A percentile compares a stretch with the other conserved stretches of the same genome.
These are phyloP conservation scores for Conticribra weissflogii DNA, from an alignment of 108 stramenopile species.

Conservation along the genomic window DNA sequence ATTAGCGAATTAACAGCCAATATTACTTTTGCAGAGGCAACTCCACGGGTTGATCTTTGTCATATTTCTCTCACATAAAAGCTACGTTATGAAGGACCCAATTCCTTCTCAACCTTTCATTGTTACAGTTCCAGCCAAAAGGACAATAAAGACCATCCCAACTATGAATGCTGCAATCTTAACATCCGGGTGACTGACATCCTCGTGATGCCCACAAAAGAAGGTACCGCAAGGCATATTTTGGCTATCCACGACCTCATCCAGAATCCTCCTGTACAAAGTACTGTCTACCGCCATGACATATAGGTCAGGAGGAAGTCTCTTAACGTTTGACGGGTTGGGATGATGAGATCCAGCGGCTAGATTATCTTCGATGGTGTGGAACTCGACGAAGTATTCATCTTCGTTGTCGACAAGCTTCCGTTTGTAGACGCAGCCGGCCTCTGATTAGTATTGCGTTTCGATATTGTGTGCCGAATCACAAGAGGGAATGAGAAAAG, in stretches of 20 bases:
- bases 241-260: conserved; percentile 65
- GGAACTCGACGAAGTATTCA: conserved; percentile 41
- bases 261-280: conserved; percentile 69
- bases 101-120: neutral
- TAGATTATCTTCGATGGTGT: conserved; percentile 36
- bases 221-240: conserved; percentile 83
- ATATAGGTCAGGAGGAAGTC: conserved; percentile 58
- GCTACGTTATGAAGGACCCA: too few relatives aligned
- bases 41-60: neutral
- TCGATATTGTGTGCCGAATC: neutral
- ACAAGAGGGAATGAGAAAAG: neutral
- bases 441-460: conserved; percentile 6
- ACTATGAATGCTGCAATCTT: conserved; percentile 65
- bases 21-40: neutral
- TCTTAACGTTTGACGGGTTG: too few relatives aligned
- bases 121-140: conserved; percentile 19
- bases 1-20: too few relatives aligned
- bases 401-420: conserved; percentile 51
- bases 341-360: too few relatives aligned
- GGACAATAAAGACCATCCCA: conserved; percentile 40
- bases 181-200: conserved; percentile 74
- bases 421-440: conserved; percentile 49
- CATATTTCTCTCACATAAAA: neutral
- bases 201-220: conserved; percentile 89
- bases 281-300: conserved; percentile 64